Evolutionary conservation across 2,329 filamentous ascomycete species (phyloP).

Genomic region (Alternaria atra): DNA sequence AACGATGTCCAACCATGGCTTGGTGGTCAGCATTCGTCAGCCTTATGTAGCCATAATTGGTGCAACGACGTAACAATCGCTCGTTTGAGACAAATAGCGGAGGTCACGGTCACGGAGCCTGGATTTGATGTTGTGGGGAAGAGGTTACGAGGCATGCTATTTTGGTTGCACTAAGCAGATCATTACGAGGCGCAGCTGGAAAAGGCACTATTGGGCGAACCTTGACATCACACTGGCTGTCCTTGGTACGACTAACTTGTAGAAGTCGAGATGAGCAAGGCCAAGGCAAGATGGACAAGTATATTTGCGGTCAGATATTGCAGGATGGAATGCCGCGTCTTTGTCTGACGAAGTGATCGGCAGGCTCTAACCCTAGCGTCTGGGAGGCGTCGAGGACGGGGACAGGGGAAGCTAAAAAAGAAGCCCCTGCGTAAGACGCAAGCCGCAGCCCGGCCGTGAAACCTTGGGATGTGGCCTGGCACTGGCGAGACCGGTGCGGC

Average conservation of each 20-base stretch:
- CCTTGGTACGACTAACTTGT: background rate
- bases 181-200: slow-evolving; percentile 6
- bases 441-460: slow-evolving; percentile 12
- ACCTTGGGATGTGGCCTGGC: slow-evolving; percentile 3
- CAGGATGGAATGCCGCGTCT: slow-evolving; percentile 4
- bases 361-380: slow-evolving; percentile 12
- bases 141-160: slow-evolving; percentile 18
- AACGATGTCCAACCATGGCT: background rate
- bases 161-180: slow-evolving; percentile 7
- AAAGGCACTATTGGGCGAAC: background rate
- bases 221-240: background rate
- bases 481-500: slow-evolving; percentile 3
- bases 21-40: background rate
- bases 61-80: background rate
- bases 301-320: background rate
- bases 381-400: slow-evolving; percentile 2
- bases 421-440: slow-evolving; percentile 8
- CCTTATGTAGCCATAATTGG: background rate
- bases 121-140: slow-evolving; percentile 7
- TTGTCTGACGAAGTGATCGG: slow-evolving; percentile 8
- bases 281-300: background rate
- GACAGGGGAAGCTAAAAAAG: slow-evolving; percentile 5
- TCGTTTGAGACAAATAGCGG: background rate
- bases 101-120: background rate
- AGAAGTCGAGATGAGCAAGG: background rate